A percentile compares a stretch with the other conserved stretches of the same genome.
Evolutionary conservation across 495 filamentous ascomycete species (phyloP).

Genomic region (Tuber umbilicatum): DNA sequence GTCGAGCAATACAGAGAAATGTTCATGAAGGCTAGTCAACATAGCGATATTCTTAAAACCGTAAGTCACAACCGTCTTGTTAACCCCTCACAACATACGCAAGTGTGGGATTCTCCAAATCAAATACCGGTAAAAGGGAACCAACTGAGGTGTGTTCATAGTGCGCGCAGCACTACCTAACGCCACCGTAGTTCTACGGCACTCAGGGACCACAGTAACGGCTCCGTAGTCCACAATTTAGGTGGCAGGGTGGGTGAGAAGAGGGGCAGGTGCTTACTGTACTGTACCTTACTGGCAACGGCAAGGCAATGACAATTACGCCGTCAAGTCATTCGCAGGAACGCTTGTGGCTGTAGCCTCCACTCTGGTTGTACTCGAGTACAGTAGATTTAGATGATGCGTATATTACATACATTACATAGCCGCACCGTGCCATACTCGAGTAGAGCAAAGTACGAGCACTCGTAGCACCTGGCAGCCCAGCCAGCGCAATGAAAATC

Average conservation of each 20-base stretch:
- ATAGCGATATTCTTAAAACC: conserved; percentile 66
- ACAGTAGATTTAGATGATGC: neutral
- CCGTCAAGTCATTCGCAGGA: neutral
- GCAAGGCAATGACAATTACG: neutral
- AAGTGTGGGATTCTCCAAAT: neutral
- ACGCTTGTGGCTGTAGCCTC: neutral
- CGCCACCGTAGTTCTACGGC: neutral
- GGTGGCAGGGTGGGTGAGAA: neutral
- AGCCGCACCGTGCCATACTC: neutral
- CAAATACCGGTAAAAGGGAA: conserved; percentile 1
- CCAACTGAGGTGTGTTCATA: neutral
- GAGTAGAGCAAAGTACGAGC: no score
- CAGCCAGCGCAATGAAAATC: neutral
- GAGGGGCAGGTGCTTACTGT: neutral
- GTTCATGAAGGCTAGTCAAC: conserved; percentile 66
- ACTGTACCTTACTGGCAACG: neutral
- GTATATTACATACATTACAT: neutral
- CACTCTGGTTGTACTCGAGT: neutral
- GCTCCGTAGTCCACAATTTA: neutral
- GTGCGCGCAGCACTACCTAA: neutral
- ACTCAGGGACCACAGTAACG: neutral
- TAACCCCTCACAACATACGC: neutral
- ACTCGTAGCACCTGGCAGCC: neutral
- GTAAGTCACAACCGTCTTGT: conserved; percentile 48
- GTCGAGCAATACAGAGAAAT: conserved; percentile 77